Evolutionary conservation across 139 green algal species (phyloP), one percentile per base, ranked within the genome.

Genomic region (Micractinium sp.): DNA sequence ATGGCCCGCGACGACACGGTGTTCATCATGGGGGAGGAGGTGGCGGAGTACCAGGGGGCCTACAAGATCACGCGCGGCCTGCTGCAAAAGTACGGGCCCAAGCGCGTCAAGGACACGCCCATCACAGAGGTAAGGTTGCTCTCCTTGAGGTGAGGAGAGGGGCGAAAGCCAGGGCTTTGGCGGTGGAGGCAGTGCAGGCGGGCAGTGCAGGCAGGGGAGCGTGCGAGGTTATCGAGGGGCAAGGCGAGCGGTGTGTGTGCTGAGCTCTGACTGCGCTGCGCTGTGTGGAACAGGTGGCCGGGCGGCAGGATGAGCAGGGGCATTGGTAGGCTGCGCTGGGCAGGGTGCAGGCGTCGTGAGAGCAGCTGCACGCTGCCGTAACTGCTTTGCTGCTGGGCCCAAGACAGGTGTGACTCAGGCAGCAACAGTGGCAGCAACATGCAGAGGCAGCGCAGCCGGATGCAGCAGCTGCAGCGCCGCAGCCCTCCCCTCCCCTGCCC

Each of bases 21-120:
- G 20, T 99, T 99, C 88, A 93, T 99, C 25, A 93, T 99, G 61
- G 98, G 98, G 35, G 98, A 99, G 91, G 98, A 99, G 96, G 98
- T 99, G 66, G 98, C 94, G 4, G 97, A 99, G 91, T 99, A 99
- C 88, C 97, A 99, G 83, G 97, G 98, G 38, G 97, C 98, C 14
- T 99, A 99, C 95, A 99, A 99, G 96, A 98, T 99, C 87, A 99
- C 98, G 0, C 95, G 94, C 76, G 96, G 96, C 0, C 93, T 99
- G 80, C 88, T 99, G 33, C 95, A 99, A 85, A 99, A 99, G 93
- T 99, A 98, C 88, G 98, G 98, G 0, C 82, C 96, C 16, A 95
- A 99, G 71, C 94, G 98, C 38, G 97, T 99, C 0, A 92, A 93
- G 41, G 98, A 99, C 92, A 99, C 98, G 18, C 98, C 98, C 31